Evolutionary conservation across 176 grass and related monocot genomes (phyloP).

Genomic region (Panicum miliaceum): DNA sequence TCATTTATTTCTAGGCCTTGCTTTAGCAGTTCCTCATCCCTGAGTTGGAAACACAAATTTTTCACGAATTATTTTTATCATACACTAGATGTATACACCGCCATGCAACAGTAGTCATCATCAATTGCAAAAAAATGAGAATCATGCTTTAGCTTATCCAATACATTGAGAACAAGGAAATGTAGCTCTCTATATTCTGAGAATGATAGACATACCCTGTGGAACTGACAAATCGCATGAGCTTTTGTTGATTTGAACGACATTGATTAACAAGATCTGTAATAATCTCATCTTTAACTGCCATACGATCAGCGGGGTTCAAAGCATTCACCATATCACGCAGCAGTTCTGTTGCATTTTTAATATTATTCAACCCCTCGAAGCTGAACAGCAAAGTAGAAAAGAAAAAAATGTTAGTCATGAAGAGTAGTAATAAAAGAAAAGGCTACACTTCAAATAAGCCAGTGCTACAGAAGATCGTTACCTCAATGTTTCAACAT

Average conservation of each 20-base stretch:
- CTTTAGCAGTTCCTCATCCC: conserved; percentile 78
- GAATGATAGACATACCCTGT: conserved; percentile 56
- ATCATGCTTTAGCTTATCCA: not conserved
- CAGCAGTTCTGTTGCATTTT: conserved; percentile 68
- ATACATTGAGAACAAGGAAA: not conserved
- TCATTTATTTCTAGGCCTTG: conserved; percentile 87
- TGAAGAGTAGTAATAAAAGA: conserved; percentile 14
- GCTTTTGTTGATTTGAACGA: conserved; percentile 72
- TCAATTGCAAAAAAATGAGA: not conserved
- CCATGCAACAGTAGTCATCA: conserved; percentile 1
- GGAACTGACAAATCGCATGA: conserved; percentile 78
- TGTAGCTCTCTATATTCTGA: conserved; percentile 6
- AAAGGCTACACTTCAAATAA: not conserved
- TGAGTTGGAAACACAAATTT: conserved; percentile 38
- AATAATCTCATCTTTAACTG: conserved; percentile 87
- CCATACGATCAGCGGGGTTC: conserved; percentile 72
- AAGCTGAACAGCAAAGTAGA: conserved; percentile 54
- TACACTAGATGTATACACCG: not conserved
- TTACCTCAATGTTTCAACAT: conserved; percentile 73
- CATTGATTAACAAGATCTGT: conserved; percentile 79
- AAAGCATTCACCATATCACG: conserved; percentile 88
- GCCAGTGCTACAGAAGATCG: conserved; percentile 7
- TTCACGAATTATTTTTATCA: conserved; percentile 15
- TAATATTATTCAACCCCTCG: conserved; percentile 79
- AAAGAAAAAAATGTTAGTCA: conserved; percentile 4